phyloP scores from a whole-genome alignment of 2,329 filamentous ascomycete species.

The Cadophora luteo-olivacea region DNA sequence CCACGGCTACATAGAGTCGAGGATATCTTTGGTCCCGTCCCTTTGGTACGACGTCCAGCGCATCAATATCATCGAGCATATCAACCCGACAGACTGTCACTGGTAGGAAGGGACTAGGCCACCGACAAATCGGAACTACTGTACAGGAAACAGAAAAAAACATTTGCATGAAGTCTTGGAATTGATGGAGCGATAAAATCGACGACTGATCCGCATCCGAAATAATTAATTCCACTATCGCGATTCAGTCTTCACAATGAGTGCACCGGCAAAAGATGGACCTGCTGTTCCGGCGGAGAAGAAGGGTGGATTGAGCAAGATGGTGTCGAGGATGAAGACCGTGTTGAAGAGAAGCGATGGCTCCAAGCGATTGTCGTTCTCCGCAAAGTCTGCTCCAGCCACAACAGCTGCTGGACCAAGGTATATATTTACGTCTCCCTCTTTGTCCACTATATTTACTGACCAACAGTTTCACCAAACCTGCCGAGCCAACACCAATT shows the following conservation, averaged over 20 bases:
- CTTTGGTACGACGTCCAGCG: constrained; percentile 3
- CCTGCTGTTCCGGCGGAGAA: constrained; percentile 35
- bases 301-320: constrained; percentile 38
- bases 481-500: constrained; percentile 19
- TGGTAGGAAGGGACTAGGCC: not conserved
- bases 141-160: constrained; percentile 1
- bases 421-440: constrained; percentile 25
- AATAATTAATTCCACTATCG: constrained; percentile 18
- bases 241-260: constrained; percentile 32
- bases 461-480: constrained; percentile 28
- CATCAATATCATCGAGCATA: not conserved
- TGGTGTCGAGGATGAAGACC: constrained; percentile 41
- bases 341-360: constrained; percentile 40
- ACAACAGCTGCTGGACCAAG: constrained; percentile 31
- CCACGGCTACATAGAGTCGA: constrained; percentile 6
- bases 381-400: constrained; percentile 21
- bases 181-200: constrained; percentile 17
- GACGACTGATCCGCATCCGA: constrained; percentile 10
- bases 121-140: not conserved
- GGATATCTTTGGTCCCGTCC: not conserved
- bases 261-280: constrained; percentile 33
- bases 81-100: constrained; percentile 9
- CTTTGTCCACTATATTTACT: constrained; percentile 14
- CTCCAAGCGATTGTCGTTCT: constrained; percentile 39
- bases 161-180: not conserved